Evolutionary conservation across 257 asterid species (phyloP), one percentile per base, ranked within the genome.

Genomic region (Cynanchum wilfordii): DNA sequence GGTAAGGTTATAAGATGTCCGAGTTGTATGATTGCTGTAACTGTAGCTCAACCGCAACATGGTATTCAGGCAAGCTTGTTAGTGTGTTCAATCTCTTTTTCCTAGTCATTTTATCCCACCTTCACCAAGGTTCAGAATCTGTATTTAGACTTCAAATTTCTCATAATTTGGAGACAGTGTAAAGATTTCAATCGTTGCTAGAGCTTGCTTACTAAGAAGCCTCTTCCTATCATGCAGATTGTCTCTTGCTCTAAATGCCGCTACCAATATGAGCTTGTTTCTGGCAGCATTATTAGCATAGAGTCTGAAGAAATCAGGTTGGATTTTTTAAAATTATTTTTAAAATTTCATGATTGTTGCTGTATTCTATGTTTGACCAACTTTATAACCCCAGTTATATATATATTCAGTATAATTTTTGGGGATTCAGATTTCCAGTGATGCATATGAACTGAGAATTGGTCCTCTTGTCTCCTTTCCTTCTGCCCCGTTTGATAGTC

Each of bases 1-100:
- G 98, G 98, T 78, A 94, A 86, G 80, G 96, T 94, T 42, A 94
- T 94, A 70, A 78, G 88, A 62, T 94, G 98, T 88, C 98, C 98
- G 38, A 87, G 82, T 80, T 94, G 98, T 80, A 85, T 78, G 88
- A 77, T 91, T 78, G 93, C 98, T 27, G 80, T 88, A 68, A 85
- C 94, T 66, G 98, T 93, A 17, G 88, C 96, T 79, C 98, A 91
- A 80, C 98, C 97, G 59, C 98, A 91, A 79, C 89, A 94, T 82
- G 97, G 98, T 69, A 75, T 89, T 87, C 98, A 94, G 97, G 98
- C 81, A 88, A 74, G 55, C 71, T 74, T 40, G n/a, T 27, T 57
- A 60, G 22, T 68, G 10, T 75, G 15, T 47, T 73, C 19, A 47
- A 24, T 73, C 64, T 55, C 20, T 69, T 52, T 58, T 19, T 40